A percentile compares a stretch with the other conserved stretches of the same genome.
Evolutionary conservation across 148 eudicot species (phyloP).

Genomic region (Hydrangea macrophylla): DNA sequence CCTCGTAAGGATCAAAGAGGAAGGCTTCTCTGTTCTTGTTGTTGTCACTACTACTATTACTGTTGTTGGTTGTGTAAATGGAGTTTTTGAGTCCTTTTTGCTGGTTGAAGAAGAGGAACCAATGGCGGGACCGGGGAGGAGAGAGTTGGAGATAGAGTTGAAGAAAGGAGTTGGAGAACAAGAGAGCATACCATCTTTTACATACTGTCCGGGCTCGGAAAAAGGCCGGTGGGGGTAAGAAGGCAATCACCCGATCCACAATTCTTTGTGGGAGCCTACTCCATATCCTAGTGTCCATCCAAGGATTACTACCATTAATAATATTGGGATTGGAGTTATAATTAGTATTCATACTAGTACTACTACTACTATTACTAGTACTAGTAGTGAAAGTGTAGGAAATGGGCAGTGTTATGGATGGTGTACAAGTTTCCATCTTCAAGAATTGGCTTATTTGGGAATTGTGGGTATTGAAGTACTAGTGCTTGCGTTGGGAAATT

Average conservation of each 20-base stretch:
- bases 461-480: too few relatives aligned
- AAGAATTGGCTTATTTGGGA: not conserved
- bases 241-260: conserved; percentile 68
- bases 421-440: conserved; percentile 64
- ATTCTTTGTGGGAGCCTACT: conserved; percentile 62
- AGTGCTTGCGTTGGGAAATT: conserved; percentile 19
- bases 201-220: conserved; percentile 84
- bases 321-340: too few relatives aligned
- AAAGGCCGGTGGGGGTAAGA: conserved; percentile 78
- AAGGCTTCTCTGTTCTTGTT: conserved; percentile 31
- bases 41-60: not conserved
- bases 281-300: conserved; percentile 91
- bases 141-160: conserved; percentile 64
- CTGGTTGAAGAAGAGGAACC: conserved; percentile 86
- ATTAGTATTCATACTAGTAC: not conserved
- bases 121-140: conserved; percentile 41
- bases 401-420: conserved; percentile 32
- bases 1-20: conserved; percentile 68
- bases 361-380: not conserved
- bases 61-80: conserved; percentile 28
- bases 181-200: conserved; percentile 79
- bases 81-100: conserved; percentile 38
- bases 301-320: too few relatives aligned
- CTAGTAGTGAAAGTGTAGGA: conserved; percentile 34
- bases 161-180: conserved; percentile 68